Evolutionary conservation across 345 rosid species (phyloP).

Genomic region (Sonneratia alba): DNA sequence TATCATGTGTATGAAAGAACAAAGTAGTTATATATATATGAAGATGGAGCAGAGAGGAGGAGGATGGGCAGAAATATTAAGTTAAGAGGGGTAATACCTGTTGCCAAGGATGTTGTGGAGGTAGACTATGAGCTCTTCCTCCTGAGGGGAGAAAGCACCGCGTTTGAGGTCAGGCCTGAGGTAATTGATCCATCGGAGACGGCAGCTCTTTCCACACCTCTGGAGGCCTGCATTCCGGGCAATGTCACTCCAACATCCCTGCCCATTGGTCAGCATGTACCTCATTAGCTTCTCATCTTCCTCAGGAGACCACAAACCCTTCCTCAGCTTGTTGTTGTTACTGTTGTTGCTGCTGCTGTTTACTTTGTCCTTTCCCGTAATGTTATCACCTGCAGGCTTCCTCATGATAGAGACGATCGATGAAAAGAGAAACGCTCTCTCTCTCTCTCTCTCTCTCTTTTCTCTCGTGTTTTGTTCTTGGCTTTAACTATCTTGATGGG

Average conservation of each 20-base stretch:
- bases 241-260: slow-evolving; percentile 82
- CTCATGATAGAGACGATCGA: slow-evolving; percentile 5
- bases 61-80: no score
- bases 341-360: slow-evolving; percentile 12
- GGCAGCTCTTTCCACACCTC: slow-evolving; percentile 80
- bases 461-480: neutral
- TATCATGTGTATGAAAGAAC: neutral
- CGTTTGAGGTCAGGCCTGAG: slow-evolving; percentile 77
- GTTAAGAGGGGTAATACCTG: slow-evolving; percentile 25
- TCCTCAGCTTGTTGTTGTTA: slow-evolving; percentile 38
- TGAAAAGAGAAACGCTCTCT: neutral
- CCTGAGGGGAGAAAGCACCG: slow-evolving; percentile 66
- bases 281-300: slow-evolving; percentile 72
- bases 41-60: no score
- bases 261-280: slow-evolving; percentile 66
- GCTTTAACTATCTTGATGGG: slow-evolving; percentile 17
- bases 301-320: slow-evolving; percentile 83
- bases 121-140: slow-evolving; percentile 65
- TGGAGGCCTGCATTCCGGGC: slow-evolving; percentile 66
- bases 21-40: neutral
- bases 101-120: slow-evolving; percentile 74
- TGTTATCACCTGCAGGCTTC: slow-evolving; percentile 8
- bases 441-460: neutral
- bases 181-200: slow-evolving; percentile 83
- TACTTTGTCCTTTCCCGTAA: slow-evolving; percentile 6